These are phyloP conservation scores for Hirschioporus abietinus DNA, from an alignment of 768 basidiomycete genomes.

Conservation along the genomic window DNA sequence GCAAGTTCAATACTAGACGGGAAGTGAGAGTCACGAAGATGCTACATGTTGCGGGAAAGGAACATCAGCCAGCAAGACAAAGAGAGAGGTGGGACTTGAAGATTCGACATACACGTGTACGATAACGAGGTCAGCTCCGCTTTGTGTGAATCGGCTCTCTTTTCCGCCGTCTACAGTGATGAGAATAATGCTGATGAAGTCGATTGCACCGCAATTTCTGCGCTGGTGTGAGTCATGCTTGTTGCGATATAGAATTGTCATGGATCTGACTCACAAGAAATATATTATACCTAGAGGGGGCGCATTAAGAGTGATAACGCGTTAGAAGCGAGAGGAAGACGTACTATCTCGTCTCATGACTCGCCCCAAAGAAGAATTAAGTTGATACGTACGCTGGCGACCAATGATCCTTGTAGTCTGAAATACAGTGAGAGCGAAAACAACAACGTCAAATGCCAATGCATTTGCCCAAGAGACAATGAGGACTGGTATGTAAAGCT, in stretches of 20 bases:
- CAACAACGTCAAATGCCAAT: background rate
- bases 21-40: background rate
- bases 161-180: constrained; percentile 1
- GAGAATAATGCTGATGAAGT: background rate
- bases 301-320: background rate
- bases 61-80: background rate
- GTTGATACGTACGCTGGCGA: background rate
- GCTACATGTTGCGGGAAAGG: too few species aligned
- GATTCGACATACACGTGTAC: background rate
- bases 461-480: background rate
- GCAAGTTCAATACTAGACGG: background rate
- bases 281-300: background rate
- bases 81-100: background rate
- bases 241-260: background rate
- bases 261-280: background rate
- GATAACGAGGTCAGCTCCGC: background rate
- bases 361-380: background rate
- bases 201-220: background rate
- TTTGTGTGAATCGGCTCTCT: background rate
- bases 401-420: background rate
- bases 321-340: background rate
- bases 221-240: background rate
- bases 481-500: background rate
- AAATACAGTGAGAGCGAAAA: background rate
- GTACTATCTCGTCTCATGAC: background rate